These are phyloP conservation scores for Blastobotrys malaysiensis DNA, from an alignment of 1,139 yeast species.

Conservation along the genomic window DNA sequence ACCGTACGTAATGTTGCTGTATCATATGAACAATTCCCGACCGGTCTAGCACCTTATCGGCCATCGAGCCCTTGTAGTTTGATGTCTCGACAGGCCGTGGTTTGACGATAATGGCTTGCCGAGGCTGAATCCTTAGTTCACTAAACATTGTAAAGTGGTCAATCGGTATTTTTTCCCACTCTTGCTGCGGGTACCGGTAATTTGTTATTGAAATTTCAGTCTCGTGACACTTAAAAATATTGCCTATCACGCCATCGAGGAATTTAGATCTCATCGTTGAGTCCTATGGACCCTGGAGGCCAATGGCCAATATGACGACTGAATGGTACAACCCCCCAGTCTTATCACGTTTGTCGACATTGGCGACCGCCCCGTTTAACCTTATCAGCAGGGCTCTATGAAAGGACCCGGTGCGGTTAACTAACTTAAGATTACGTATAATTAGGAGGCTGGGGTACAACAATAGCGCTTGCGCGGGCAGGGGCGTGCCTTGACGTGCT, in stretches of 20 bases:
- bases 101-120: too few species aligned
- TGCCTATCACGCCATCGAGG: conserved; percentile 1
- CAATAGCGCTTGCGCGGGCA: not conserved
- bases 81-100: too few species aligned
- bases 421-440: not conserved
- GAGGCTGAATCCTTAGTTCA: too few species aligned
- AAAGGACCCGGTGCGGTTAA: too few species aligned
- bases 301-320: not conserved
- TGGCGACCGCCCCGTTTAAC: not conserved
- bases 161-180: not conserved
- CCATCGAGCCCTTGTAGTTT: too few species aligned
- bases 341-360: not conserved
- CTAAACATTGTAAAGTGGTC: not conserved
- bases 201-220: not conserved
- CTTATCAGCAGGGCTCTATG: not conserved
- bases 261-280: not conserved
- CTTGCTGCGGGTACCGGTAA: not conserved
- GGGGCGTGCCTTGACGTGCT: not conserved
- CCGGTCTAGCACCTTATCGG: too few species aligned
- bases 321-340: not conserved
- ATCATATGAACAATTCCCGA: too few species aligned
- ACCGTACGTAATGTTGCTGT: too few species aligned
- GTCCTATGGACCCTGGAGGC: not conserved
- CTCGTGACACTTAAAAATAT: not conserved
- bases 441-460: not conserved